A percentile compares a stretch with the other conserved stretches of the same genome.
Evolutionary conservation across 345 rosid species (phyloP).

Genomic region (Linum tenue): DNA sequence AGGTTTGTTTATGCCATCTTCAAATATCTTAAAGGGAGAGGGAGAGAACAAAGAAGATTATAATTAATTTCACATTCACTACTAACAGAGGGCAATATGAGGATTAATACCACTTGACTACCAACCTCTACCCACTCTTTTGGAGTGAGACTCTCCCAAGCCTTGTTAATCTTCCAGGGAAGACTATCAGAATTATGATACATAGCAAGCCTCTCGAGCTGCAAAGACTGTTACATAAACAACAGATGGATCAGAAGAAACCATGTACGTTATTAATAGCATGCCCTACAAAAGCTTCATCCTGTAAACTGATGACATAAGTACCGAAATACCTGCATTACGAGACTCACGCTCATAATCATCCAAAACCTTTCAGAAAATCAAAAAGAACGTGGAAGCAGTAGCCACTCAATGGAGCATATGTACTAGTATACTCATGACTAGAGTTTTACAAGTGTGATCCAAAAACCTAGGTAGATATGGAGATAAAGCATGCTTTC

Average conservation of each 20-base stretch:
- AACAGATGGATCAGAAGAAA: constrained; percentile 20
- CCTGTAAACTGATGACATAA: no score
- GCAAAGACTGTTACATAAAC: constrained; percentile 61
- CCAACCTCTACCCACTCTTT: constrained; percentile 94
- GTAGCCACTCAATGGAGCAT: no score
- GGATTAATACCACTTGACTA: constrained; percentile 9
- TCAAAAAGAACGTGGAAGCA: no score
- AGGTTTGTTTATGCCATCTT: constrained; percentile 85
- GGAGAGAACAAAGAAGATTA: background rate
- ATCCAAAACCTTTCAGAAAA: no score
- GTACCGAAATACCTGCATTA: no score
- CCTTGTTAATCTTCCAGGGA: constrained; percentile 76
- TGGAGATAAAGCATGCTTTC: no score
- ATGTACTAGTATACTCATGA: no score
- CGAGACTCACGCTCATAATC: no score
- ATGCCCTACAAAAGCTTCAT: no score
- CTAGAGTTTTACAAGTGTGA: no score
- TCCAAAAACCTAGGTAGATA: no score
- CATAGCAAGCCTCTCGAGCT: constrained; percentile 86
- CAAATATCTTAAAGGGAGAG: constrained; percentile 53
- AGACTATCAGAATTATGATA: constrained; percentile 81
- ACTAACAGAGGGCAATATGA: background rate
- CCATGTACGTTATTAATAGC: constrained; percentile 1
- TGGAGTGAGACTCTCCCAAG: constrained; percentile 88
- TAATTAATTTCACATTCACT: background rate